Percentiles rank a stretch among this genome's conserved stretches.
These are phyloP conservation scores for Marsdenia floribunda DNA, from an alignment of 257 asterid genomes.

Conservation along the genomic window DNA sequence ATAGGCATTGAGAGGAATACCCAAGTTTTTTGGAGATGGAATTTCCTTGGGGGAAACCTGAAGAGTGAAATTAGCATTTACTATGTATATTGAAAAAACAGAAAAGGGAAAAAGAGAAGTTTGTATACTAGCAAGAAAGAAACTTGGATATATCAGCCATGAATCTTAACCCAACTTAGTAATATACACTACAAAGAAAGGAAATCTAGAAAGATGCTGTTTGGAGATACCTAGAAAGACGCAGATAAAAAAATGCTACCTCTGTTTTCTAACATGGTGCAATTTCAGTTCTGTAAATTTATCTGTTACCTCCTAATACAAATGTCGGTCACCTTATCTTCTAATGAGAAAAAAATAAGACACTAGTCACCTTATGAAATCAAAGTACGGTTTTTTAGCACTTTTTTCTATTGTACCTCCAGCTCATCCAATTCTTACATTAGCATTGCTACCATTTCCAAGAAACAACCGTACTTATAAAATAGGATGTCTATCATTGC, in stretches of 20 bases:
- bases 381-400: neutral
- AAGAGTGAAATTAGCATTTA: neutral
- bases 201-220: neutral
- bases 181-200: neutral
- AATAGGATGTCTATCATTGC: neutral
- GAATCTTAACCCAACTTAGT: neutral
- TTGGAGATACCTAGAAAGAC: neutral
- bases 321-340: too few relatives aligned
- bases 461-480: too few relatives aligned
- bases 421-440: neutral
- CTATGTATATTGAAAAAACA: neutral
- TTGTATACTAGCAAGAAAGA: neutral
- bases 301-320: too few relatives aligned
- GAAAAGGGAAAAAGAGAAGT: neutral
- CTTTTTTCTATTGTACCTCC: neutral
- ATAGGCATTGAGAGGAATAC: constrained; percentile 81
- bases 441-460: neutral
- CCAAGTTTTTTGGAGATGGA: constrained; percentile 66
- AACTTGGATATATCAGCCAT: neutral
- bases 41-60: constrained; percentile 90
- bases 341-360: too few relatives aligned
- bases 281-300: too few relatives aligned
- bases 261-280: neutral
- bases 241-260: neutral
- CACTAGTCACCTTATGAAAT: neutral